Evolutionary conservation across 2,329 filamentous ascomycete species (phyloP), one percentile per base, ranked within the genome.

Genomic region (Ramularia collo-cygni): DNA sequence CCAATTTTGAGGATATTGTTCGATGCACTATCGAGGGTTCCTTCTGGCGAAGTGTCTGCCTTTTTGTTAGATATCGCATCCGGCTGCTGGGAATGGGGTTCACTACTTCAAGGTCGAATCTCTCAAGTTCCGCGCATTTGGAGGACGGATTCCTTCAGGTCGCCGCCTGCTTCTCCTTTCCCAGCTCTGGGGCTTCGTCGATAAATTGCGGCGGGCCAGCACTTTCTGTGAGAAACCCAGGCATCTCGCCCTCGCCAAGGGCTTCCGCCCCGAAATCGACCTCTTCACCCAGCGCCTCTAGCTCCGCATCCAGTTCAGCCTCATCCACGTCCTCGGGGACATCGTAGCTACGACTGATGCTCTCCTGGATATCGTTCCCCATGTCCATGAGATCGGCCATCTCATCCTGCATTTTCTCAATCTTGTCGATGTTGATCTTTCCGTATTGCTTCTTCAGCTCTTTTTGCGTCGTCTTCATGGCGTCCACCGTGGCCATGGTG

Each of bases 381-480:
- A 95, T 82, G 60, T 98, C 92, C 78, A 98, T 85, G 56, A 98
- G 64, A 66, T 98, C 92, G 4, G 89, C 89, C 92, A 98, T 96
- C 68, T 98, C 90, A 62, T 98, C 92, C 75, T 98, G 90, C 74
- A 98, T 77, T 53, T 83, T 75, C 74, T 98, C 92, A 55, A 98
- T 96, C 74, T 94, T 88, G 66, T 96, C 92, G 39, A 98, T 83
- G 59, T 98, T 84, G 51, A 98, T 85, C 71, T 95, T 95, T 54
- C 90, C 90, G 61, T 96, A 96, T 71, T 96, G 90, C 64, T 86
- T 85, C 60, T 81, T 81, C 49, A 98, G 75, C 57, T 87, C 83
- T 69, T 95, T 95, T 57, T 92, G 95, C 16, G 90, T 95, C 2
- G 84, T 88, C 76, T 95, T 93, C 78, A 98, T 90, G 8, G 90